phyloP scores from a whole-genome alignment of 805 yeast genomes.

The Priceomyces fermenticarens region DNA sequence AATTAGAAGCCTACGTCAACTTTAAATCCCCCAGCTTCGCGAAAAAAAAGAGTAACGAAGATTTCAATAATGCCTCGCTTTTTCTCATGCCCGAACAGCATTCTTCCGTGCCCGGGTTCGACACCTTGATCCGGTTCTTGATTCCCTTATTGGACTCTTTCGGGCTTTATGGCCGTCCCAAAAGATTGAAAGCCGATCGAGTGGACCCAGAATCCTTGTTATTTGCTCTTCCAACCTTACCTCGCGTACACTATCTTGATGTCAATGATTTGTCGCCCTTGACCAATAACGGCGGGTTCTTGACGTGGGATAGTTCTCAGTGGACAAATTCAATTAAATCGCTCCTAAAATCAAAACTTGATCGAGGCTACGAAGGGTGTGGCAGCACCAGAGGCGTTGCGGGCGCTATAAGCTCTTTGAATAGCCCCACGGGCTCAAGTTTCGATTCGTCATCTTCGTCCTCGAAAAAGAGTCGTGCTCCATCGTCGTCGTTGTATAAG shows the following conservation, averaged over 20 bases:
- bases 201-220: slow-evolving; percentile 38
- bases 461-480: not conserved
- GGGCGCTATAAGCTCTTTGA: slow-evolving; percentile 58
- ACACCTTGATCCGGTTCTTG: slow-evolving; percentile 44
- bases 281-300: slow-evolving; percentile 19
- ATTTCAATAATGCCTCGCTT: slow-evolving; percentile 39
- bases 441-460: slow-evolving; percentile 10
- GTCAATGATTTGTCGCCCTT: slow-evolving; percentile 26
- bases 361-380: slow-evolving; percentile 65
- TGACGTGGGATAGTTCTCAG: slow-evolving; percentile 35
- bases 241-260: slow-evolving; percentile 42
- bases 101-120: slow-evolving; percentile 47
- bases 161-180: slow-evolving; percentile 46
- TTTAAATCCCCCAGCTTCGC: slow-evolving; percentile 44
- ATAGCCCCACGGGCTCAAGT: slow-evolving; percentile 22
- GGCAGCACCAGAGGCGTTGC: slow-evolving; percentile 64
- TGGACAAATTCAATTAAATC: slow-evolving; percentile 32
- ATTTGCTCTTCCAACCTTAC: slow-evolving; percentile 45
- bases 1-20: slow-evolving; percentile 77
- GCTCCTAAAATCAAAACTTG: slow-evolving; percentile 33
- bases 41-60: slow-evolving; percentile 32
- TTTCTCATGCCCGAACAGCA: slow-evolving; percentile 46
- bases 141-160: slow-evolving; percentile 40
- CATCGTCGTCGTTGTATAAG: not conserved
- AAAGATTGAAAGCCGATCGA: slow-evolving; percentile 40